Evolutionary conservation across 495 filamentous ascomycete genomes (phyloP).

Genomic region (Aspergillus asperescens): DNA sequence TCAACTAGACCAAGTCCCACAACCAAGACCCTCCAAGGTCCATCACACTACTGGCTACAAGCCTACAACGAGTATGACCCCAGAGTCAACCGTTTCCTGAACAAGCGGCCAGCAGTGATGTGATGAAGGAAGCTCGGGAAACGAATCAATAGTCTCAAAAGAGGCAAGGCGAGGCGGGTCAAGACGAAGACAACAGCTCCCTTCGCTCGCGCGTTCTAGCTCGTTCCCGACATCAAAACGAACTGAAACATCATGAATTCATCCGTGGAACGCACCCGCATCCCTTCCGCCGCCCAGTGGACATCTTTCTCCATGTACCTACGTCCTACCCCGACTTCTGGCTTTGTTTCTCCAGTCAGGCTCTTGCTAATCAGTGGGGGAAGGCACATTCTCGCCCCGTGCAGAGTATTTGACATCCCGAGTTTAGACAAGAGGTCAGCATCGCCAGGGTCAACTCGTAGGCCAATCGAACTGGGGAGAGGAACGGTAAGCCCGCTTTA

Average conservation of each 20-base stretch:
- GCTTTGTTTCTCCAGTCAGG: conserved; percentile 2
- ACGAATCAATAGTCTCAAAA: too few species aligned
- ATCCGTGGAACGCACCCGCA: background rate
- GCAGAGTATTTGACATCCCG: background rate
- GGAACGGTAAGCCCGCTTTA: background rate
- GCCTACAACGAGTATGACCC: too few species aligned
- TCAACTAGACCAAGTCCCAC: too few species aligned
- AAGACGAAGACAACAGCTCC: too few species aligned
- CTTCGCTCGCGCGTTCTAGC: too few species aligned
- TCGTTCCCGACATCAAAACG: background rate
- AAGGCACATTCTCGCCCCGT: background rate
- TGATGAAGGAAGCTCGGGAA: too few species aligned
- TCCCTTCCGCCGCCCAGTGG: background rate
- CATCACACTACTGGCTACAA: too few species aligned
- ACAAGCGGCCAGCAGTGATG: too few species aligned
- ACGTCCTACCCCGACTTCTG: background rate
- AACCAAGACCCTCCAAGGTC: too few species aligned
- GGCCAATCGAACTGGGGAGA: background rate
- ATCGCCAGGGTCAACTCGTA: background rate
- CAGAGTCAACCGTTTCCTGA: too few species aligned
- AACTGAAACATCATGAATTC: background rate
- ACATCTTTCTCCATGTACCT: conserved; percentile 2
- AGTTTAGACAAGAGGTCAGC: background rate
- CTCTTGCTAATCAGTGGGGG: conserved; percentile 2
- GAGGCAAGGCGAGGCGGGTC: background rate